phyloP scores from a whole-genome alignment of 306 rosid species.

The Vicia villosa region DNA sequence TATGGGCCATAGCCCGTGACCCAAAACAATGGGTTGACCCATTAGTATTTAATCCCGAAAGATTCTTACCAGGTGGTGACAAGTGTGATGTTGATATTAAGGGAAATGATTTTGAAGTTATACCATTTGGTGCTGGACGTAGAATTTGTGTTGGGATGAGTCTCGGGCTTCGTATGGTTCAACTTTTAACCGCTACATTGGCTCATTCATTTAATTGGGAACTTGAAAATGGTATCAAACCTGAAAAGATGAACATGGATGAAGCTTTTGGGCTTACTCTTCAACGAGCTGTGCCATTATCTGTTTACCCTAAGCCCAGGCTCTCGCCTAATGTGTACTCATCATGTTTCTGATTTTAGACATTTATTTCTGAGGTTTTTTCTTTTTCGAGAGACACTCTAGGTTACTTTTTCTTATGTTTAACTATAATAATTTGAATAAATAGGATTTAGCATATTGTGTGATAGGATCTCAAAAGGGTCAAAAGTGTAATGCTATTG shows the following conservation, averaged over 20 bases:
- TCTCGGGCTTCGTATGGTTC: slow-evolving; percentile 76
- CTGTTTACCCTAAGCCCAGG: slow-evolving; percentile 57
- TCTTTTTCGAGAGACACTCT: not conserved
- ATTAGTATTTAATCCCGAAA: slow-evolving; percentile 64
- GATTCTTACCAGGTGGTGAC: slow-evolving; percentile 70
- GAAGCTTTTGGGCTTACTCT: slow-evolving; percentile 75
- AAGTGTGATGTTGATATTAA: slow-evolving; percentile 58
- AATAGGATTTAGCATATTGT: not conserved
- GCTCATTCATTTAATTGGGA: slow-evolving; percentile 69
- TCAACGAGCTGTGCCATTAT: slow-evolving; percentile 60
- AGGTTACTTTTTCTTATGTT: not conserved
- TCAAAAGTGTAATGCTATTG: not conserved
- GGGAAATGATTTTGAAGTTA: slow-evolving; percentile 77
- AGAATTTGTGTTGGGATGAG: slow-evolving; percentile 79
- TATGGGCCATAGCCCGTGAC: slow-evolving; percentile 85
- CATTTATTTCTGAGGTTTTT: not conserved
- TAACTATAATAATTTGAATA: not conserved
- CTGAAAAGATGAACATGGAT: slow-evolving; percentile 65
- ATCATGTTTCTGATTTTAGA: not conserved
- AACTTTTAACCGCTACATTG: slow-evolving; percentile 59
- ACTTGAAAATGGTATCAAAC: slow-evolving; percentile 48
- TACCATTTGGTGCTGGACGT: slow-evolving; percentile 87
- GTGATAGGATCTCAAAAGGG: not conserved
- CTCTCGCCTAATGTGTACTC: slow-evolving; percentile 40
- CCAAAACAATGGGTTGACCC: slow-evolving; percentile 67